A percentile compares a stretch with the other conserved stretches of the same genome.
phyloP scores from a whole-genome alignment of 2,329 filamentous ascomycete species.

The Bipolaris gigantea region DNA sequence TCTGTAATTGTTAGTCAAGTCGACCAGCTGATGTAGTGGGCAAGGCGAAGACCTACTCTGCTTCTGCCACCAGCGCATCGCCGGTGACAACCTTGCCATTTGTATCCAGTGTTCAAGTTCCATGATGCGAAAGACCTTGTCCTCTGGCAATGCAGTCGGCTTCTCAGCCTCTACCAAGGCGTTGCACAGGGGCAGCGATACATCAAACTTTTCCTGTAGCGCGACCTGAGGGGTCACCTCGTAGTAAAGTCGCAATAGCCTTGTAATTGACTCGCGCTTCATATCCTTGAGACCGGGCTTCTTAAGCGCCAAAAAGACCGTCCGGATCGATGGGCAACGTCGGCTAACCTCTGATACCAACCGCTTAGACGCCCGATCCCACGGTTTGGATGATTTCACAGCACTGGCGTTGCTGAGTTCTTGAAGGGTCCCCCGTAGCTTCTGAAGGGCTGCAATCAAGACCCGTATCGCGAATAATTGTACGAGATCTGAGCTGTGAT shows the following conservation, averaged over 20 bases:
- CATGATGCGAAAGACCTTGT: conserved; percentile 63
- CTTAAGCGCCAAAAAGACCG: conserved; percentile 74
- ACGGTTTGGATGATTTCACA: conserved; percentile 53
- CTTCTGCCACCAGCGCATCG: conserved; percentile 90
- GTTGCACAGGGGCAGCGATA: conserved; percentile 73
- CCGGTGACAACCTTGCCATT: conserved; percentile 77
- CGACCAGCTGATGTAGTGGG: too few species aligned
- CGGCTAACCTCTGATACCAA: conserved; percentile 75
- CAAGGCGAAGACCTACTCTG: conserved; percentile 48
- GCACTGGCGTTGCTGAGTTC: conserved; percentile 59
- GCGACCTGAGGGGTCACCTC: conserved; percentile 78
- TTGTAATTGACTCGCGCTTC: conserved; percentile 76
- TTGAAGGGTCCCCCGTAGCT: conserved; percentile 66
- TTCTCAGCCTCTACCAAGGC: conserved; percentile 64
- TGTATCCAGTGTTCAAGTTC: conserved; percentile 80
- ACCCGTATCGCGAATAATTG: conserved; percentile 83
- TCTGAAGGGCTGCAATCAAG: conserved; percentile 75
- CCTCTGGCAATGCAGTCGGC: conserved; percentile 42
- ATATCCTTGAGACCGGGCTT: conserved; percentile 70
- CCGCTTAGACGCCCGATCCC: conserved; percentile 69
- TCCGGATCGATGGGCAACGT: conserved; percentile 78
- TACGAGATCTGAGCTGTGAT: conserved; percentile 75
- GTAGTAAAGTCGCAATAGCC: conserved; percentile 82
- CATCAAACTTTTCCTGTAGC: conserved; percentile 83
- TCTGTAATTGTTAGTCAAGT: conserved; percentile 45